Conservation (phyloP, 495 filamentous ascomycete species). For the Penicillium maclennaniae region DNA sequence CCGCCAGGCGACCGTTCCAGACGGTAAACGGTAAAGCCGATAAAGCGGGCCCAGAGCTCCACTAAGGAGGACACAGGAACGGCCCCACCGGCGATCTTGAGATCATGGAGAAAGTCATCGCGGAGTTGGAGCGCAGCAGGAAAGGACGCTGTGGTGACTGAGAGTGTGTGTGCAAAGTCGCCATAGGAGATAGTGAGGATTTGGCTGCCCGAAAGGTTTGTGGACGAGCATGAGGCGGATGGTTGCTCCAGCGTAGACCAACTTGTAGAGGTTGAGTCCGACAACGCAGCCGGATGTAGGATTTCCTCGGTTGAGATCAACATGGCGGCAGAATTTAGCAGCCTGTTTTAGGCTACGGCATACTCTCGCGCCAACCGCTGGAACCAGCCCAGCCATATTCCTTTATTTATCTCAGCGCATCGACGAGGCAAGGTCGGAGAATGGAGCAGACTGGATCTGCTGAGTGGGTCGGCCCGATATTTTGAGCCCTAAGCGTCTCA, state of each 20-base stretch:
- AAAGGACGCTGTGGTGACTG: conserved; percentile 4
- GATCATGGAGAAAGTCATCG: conserved; percentile 11
- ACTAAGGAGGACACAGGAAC: conserved; percentile 2
- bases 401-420: neutral
- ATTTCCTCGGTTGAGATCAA: conserved; percentile 5
- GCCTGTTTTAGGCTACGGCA: conserved; percentile 1
- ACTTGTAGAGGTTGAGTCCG: conserved; percentile 4
- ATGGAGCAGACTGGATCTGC: too few species aligned
- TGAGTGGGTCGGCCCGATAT: neutral
- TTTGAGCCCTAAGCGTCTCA: too few species aligned
- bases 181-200: conserved; percentile 8
- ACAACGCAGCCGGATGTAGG: neutral
- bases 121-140: conserved; percentile 7
- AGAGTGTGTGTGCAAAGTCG: conserved; percentile 5
- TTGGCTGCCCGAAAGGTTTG: conserved; percentile 1
- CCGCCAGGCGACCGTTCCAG: neutral
- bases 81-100: conserved; percentile 10
- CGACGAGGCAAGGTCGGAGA: neutral
- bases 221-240: neutral
- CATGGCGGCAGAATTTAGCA: conserved; percentile 1
- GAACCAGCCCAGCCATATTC: neutral
- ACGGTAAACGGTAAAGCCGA: conserved; percentile 9
- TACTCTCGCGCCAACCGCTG: neutral
- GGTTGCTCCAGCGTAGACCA: conserved; percentile 6
- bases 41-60: conserved; percentile 11